Conservation (phyloP, 148 eudicot genomes). For the Drosera capensis region DNA sequence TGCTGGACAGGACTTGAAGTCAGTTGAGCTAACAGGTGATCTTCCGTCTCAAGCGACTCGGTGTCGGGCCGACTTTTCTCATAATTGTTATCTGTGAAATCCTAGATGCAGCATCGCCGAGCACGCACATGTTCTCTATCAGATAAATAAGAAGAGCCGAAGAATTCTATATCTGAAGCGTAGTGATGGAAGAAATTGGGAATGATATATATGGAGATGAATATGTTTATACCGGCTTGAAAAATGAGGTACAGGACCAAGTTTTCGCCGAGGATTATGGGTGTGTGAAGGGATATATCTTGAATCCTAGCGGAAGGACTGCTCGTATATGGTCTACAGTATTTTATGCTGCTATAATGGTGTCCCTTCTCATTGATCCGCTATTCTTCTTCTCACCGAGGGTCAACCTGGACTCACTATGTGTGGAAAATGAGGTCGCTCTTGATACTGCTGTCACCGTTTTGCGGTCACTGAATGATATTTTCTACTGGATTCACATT, state of each 20-base stretch:
- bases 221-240: background rate
- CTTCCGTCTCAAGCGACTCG: too few species aligned
- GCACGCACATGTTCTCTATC: too few species aligned
- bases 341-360: conserved; percentile 21
- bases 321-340: conserved; percentile 24
- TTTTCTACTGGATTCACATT: conserved; percentile 27
- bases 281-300: conserved; percentile 3
- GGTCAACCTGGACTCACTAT: conserved; percentile 8
- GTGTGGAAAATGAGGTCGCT: conserved; percentile 22
- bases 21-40: too few species aligned
- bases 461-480: conserved; percentile 25
- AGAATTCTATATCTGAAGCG: background rate
- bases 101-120: too few species aligned
- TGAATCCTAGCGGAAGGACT: conserved; percentile 23
- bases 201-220: background rate
- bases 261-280: conserved; percentile 11
- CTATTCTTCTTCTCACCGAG: conserved; percentile 34
- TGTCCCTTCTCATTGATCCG: conserved; percentile 41
- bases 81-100: too few species aligned
- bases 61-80: too few species aligned
- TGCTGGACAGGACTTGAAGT: too few species aligned
- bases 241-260: background rate
- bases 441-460: conserved; percentile 23
- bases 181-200: background rate
- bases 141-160: too few species aligned